Conservation (phyloP, 495 filamentous ascomycete genomes). For the Podospora fimiseda region DNA sequence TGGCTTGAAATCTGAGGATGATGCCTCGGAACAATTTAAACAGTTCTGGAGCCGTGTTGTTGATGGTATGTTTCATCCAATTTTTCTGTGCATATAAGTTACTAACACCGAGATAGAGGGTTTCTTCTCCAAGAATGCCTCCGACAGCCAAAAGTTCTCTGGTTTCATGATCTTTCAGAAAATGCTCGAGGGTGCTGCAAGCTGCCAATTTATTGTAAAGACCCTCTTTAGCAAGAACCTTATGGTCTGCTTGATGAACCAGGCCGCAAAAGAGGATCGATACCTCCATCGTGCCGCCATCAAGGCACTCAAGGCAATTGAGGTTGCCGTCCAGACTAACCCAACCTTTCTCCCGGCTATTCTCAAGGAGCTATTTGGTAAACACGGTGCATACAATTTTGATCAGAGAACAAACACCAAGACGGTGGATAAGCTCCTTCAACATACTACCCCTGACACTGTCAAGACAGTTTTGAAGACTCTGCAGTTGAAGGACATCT, state of each 20-base stretch:
- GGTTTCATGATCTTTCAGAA: slow-evolving; percentile 82
- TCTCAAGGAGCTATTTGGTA: slow-evolving; percentile 58
- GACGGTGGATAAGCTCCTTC: slow-evolving; percentile 70
- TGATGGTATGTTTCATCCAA: slow-evolving; percentile 56
- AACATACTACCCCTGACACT: slow-evolving; percentile 49
- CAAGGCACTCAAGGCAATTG: slow-evolving; percentile 62
- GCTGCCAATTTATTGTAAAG: slow-evolving; percentile 20
- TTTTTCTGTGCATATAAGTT: too few species aligned
- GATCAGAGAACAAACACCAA: slow-evolving; percentile 85
- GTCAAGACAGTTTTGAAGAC: slow-evolving; percentile 41
- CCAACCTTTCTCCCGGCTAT: slow-evolving; percentile 54
- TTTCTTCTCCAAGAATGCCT: slow-evolving; percentile 72
- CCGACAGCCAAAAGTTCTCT: slow-evolving; percentile 81
- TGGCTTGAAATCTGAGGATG: slow-evolving; percentile 20
- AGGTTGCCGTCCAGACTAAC: slow-evolving; percentile 56
- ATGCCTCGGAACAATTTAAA: slow-evolving; percentile 48
- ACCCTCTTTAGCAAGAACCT: slow-evolving; percentile 74
- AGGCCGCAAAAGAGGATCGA: slow-evolving; percentile 72
- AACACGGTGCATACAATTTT: slow-evolving; percentile 68
- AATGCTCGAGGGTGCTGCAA: slow-evolving; percentile 49
- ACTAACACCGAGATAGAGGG: slow-evolving; percentile 51
- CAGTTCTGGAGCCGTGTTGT: slow-evolving; percentile 87
- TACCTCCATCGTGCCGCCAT: slow-evolving; percentile 77
- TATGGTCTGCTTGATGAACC: slow-evolving; percentile 78
- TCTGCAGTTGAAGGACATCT: slow-evolving; percentile 25